Percentiles rank a stretch among this genome's conserved stretches.
Conservation (phyloP, 495 filamentous ascomycete genomes). For the Penicillium cinerascens region DNA sequence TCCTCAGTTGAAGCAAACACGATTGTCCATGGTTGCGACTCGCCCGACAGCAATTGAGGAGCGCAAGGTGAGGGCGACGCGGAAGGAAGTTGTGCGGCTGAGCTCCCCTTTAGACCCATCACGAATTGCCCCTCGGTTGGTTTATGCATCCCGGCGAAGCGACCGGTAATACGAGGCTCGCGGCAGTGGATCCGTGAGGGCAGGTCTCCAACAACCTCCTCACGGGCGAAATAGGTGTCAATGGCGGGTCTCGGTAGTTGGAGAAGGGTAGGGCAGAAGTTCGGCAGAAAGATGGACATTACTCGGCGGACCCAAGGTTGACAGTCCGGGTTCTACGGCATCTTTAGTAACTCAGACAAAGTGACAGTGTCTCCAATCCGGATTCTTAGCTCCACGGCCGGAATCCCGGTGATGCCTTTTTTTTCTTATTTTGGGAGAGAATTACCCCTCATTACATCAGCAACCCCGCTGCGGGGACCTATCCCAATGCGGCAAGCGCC, state of each 20-base stretch:
- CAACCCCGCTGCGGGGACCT: slow-evolving; percentile 7
- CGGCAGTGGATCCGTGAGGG: slow-evolving; percentile 14
- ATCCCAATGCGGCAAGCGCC: slow-evolving; percentile 2
- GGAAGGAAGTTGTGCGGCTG: too few species aligned
- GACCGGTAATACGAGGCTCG: neutral
- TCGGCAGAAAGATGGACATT: slow-evolving; percentile 17
- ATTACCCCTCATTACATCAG: slow-evolving; percentile 30
- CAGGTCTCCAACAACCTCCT: slow-evolving; percentile 22
- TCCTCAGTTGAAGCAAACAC: neutral
- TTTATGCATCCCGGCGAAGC: slow-evolving; percentile 4
- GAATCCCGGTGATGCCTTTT: neutral
- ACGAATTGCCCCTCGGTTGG: slow-evolving; percentile 4
- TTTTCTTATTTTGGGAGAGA: neutral
- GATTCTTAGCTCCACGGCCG: neutral
- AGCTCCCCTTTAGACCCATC: neutral
- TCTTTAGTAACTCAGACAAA: slow-evolving; percentile 2
- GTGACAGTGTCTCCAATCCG: neutral
- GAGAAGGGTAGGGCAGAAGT: slow-evolving; percentile 18
- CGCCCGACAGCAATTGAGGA: neutral
- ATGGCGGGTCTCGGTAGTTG: slow-evolving; percentile 19
- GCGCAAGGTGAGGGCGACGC: neutral
- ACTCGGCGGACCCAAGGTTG: slow-evolving; percentile 1
- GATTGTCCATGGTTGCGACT: neutral
- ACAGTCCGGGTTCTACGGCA: neutral
- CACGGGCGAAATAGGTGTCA: slow-evolving; percentile 8